Percentiles rank a stretch among this genome's conserved stretches.
phyloP scores from a whole-genome alignment of 2,329 filamentous ascomycete genomes.

The Lachnellula subtilissima region DNA sequence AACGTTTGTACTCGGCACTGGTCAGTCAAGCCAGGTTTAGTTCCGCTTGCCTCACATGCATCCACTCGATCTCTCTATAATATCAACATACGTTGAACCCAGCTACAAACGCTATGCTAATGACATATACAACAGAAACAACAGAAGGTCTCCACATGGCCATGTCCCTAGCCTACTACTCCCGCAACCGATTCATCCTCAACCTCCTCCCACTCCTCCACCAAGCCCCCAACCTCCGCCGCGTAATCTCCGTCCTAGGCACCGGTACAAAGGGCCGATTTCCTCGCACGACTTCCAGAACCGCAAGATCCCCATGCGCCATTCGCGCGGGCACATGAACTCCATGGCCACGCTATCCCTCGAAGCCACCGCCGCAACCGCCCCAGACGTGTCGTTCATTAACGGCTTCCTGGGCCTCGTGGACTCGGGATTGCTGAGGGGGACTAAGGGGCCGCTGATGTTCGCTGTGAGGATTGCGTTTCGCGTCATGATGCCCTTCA shows the following conservation, averaged over 20 bases:
- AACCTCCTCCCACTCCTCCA: constrained; percentile 53
- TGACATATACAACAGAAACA: constrained; percentile 32
- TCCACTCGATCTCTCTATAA: no score
- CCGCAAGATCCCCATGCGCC: constrained; percentile 32
- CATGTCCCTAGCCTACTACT: constrained; percentile 47
- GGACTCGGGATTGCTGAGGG: constrained; percentile 18
- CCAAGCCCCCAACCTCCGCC: constrained; percentile 39
- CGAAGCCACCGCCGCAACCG: constrained; percentile 40
- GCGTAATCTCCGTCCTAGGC: constrained; percentile 49
- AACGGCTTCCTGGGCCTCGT: constrained; percentile 46
- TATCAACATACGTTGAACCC: no score
- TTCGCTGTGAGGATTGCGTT: neutral
- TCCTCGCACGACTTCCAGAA: constrained; percentile 39
- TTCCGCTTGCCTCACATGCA: neutral
- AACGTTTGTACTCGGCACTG: constrained; percentile 30
- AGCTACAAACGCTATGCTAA: neutral
- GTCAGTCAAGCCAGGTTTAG: constrained; percentile 11
- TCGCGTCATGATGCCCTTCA: neutral
- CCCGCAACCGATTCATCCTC: constrained; percentile 48
- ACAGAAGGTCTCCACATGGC: constrained; percentile 48
- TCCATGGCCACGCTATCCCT: constrained; percentile 44
- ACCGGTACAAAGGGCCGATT: constrained; percentile 48
- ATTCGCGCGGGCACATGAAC: constrained; percentile 39
- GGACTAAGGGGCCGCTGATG: constrained; percentile 25
- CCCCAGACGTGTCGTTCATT: constrained; percentile 43